Conservation (phyloP, 495 filamentous ascomycete genomes). For the Aspergillus biplanus region DNA sequence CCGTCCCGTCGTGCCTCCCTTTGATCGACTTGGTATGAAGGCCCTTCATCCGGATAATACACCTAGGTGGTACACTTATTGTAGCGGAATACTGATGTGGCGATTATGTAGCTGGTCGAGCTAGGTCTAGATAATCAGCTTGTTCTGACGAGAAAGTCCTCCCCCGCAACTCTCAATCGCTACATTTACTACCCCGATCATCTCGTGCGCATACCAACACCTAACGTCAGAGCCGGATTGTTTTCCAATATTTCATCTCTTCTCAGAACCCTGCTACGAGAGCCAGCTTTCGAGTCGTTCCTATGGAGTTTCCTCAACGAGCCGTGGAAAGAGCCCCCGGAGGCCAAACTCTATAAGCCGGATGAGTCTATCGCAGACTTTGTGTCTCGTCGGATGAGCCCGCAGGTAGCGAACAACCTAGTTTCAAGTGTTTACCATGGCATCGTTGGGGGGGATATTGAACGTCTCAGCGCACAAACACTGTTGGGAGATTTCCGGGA, state of each 20-base stretch:
- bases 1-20: slow-evolving; percentile 47
- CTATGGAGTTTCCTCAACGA: slow-evolving; percentile 48
- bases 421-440: slow-evolving; percentile 83
- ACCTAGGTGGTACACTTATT: background rate
- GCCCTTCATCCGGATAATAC: background rate
- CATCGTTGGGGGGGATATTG: slow-evolving; percentile 91
- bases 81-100: background rate
- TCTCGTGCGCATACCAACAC: slow-evolving; percentile 70
- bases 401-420: slow-evolving; percentile 70
- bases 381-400: slow-evolving; percentile 58
- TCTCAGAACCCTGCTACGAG: slow-evolving; percentile 45
- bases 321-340: slow-evolving; percentile 29
- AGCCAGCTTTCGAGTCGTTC: slow-evolving; percentile 66
- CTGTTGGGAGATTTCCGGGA: slow-evolving; percentile 58
- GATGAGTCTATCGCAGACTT: slow-evolving; percentile 80
- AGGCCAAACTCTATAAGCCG: slow-evolving; percentile 26
- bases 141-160: slow-evolving; percentile 54
- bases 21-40: slow-evolving; percentile 61
- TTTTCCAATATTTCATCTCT: slow-evolving; percentile 30
- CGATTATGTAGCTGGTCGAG: slow-evolving; percentile 57
- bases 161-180: slow-evolving; percentile 61
- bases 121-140: slow-evolving; percentile 66
- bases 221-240: slow-evolving; percentile 29
- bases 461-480: slow-evolving; percentile 71
- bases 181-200: slow-evolving; percentile 93